A percentile compares a stretch with the other conserved stretches of the same genome.
phyloP scores from a whole-genome alignment of 2,329 filamentous ascomycete species.

The Diatrype stigma region DNA sequence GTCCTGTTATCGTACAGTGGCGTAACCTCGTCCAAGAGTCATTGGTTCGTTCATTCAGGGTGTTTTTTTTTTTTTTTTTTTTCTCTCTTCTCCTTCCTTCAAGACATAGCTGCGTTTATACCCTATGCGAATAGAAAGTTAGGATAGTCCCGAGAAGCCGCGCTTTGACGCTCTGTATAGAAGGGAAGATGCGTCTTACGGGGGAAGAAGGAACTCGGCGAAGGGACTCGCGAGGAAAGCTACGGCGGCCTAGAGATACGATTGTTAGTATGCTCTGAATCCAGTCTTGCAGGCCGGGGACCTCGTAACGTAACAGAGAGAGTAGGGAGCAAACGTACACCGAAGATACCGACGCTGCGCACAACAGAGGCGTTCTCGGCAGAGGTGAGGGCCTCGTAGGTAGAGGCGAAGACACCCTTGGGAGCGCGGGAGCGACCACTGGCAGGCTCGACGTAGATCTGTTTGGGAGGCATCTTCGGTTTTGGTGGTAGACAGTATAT shows the following conservation, averaged over 20 bases:
- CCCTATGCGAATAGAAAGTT: neutral
- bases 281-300: no score
- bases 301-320: neutral
- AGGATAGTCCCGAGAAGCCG: no score
- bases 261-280: neutral
- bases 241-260: constrained; percentile 51
- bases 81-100: neutral
- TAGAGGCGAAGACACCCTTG: constrained; percentile 52
- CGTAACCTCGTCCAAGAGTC: neutral
- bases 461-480: constrained; percentile 59
- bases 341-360: constrained; percentile 63
- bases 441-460: constrained; percentile 47
- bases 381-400: constrained; percentile 60
- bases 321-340: constrained; percentile 45
- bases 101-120: neutral
- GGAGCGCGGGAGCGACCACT: constrained; percentile 37
- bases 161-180: no score
- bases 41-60: no score
- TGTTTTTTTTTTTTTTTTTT: no score
- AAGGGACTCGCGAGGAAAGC: constrained; percentile 65
- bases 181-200: constrained; percentile 37
- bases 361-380: constrained; percentile 67
- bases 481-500: neutral
- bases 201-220: constrained; percentile 64
- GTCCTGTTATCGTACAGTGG: neutral